A percentile compares a stretch with the other conserved stretches of the same genome.
These are phyloP conservation scores for Globisporangium yorkense DNA, from an alignment of 352 stramenopile genomes.

Conservation along the genomic window DNA sequence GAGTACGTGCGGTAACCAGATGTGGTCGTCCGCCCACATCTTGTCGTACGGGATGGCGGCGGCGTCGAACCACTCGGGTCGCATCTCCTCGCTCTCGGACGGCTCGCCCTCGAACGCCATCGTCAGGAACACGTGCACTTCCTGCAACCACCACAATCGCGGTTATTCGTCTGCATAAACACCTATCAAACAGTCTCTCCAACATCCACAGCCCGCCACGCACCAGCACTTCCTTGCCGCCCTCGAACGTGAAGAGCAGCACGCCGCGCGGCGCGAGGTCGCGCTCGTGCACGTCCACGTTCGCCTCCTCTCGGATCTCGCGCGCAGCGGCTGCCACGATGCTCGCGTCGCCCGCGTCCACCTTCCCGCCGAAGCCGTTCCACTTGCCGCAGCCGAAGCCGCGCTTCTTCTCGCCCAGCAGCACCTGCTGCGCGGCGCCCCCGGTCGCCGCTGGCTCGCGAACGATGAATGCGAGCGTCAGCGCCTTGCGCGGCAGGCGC, in stretches of 20 bases:
- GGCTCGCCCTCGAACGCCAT: constrained; percentile 54
- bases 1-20: constrained; percentile 82
- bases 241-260: constrained; percentile 62
- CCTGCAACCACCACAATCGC: constrained; percentile 13
- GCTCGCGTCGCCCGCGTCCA: constrained; percentile 65
- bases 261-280: constrained; percentile 29
- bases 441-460: constrained; percentile 10
- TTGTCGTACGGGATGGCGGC: constrained; percentile 58
- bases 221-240: constrained; percentile 52
- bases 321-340: constrained; percentile 47
- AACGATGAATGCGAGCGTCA: constrained; percentile 50
- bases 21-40: constrained; percentile 87
- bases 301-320: constrained; percentile 68
- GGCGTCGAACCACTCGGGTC: constrained; percentile 67
- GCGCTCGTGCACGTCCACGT: constrained; percentile 31
- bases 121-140: constrained; percentile 84
- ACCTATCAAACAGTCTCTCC: neutral
- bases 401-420: constrained; percentile 88
- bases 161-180: neutral
- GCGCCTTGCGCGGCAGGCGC: constrained; percentile 34
- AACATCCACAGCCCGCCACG: neutral
- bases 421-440: constrained; percentile 23
- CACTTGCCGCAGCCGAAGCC: constrained; percentile 87
- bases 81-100: constrained; percentile 88
- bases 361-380: constrained; percentile 91